Conservation (phyloP, 331 rosid species). For the Erythrophleum ivorense region DNA sequence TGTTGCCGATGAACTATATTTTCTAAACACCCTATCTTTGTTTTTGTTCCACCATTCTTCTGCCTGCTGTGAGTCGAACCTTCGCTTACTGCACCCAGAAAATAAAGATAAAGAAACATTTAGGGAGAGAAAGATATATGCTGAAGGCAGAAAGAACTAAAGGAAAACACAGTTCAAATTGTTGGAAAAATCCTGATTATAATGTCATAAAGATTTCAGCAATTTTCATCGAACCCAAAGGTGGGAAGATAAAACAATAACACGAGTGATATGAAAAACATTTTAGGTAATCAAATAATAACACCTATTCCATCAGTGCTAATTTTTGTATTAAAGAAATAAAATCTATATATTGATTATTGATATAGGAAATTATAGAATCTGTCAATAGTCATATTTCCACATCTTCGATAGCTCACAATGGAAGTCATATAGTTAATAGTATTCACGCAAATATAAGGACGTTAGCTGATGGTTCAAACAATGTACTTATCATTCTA, state of each 20-base stretch:
- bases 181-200: not conserved
- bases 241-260: not conserved
- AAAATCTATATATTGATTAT: not conserved
- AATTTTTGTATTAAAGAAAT: not conserved
- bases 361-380: not conserved
- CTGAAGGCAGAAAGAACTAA: not conserved
- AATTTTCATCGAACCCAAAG: not conserved
- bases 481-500: not conserved
- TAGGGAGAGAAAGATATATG: not conserved
- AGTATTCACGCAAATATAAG: not conserved
- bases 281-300: not conserved
- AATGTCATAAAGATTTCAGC: not conserved
- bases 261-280: not conserved
- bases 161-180: not conserved
- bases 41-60: constrained; percentile 88
- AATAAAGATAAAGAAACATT: not conserved
- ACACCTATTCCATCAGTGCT: not conserved
- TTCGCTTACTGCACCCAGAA: constrained; percentile 63
- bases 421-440: not conserved
- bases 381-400: not conserved
- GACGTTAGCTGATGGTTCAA: not conserved
- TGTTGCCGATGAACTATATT: constrained; percentile 48
- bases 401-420: not conserved
- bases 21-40: constrained; percentile 64
- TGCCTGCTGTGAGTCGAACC: constrained; percentile 65